Evolutionary conservation across 2,329 filamentous ascomycete genomes (phyloP), one percentile per base, ranked within the genome.

Genomic region (Lachnellula subtilissima): DNA sequence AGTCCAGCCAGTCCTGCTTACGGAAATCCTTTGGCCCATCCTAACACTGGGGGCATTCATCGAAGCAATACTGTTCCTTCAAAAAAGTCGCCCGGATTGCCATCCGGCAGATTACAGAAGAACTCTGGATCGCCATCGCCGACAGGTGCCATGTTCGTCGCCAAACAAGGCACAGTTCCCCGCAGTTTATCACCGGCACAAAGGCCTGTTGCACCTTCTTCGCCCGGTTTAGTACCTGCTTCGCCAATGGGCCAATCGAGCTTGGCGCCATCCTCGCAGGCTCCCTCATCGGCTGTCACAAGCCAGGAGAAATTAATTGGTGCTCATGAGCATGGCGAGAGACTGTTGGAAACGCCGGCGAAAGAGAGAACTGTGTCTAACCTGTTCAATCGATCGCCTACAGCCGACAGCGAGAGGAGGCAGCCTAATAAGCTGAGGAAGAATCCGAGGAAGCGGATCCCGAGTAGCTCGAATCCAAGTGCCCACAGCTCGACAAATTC

Each of bases 1-100:
- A 90, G 85, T 52, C 89, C 91, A 0, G 82, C 79, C 52, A 88
- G 83, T 60, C 85, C 84, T 12, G 77, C 77, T 4, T 71, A 79
- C 53, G 74, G 74, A 3, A 71, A 78, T 25, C 79, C 81, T 1
- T 79, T 86, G 0, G 80, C 80, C 1, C 77, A 84, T 47, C 76
- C 79, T 15, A 69, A 85, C 56, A 73, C 73, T 35, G 75, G 76
- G 43, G 81, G 84, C 46, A 78, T 89, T n/a, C 81, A 86, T 66
- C 76, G 86, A 62, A 97, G 93, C 74, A 97, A 97, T 69, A 99
- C 94, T 3, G 79, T 97, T 14, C 94, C 94, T 0, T 94, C 93
- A 0, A 96, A 96, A 69, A 87, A 88, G 70, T 94, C 91, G 0
- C 90, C 91, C 7, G 84, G 83, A 8, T 72, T 92, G 45, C 77